Evolutionary conservation across 257 asterid species (phyloP).

Genomic region (Solanum rostratum): DNA sequence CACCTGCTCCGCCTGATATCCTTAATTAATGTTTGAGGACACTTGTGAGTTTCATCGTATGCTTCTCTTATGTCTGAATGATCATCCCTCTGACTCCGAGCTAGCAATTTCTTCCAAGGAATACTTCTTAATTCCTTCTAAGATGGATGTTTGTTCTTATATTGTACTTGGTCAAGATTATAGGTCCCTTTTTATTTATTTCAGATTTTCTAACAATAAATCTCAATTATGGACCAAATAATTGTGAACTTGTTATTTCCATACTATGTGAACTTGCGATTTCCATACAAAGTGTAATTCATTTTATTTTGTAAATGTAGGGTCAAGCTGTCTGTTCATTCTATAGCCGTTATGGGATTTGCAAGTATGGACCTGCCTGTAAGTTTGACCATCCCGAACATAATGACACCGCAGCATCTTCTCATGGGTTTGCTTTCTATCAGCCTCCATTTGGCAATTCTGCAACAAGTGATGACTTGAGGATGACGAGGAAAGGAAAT

Average conservation of each 20-base stretch:
- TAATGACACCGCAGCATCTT: conserved; percentile 11
- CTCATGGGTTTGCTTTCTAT: conserved; percentile 8
- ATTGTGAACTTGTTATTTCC: not conserved
- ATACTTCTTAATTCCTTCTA: not conserved
- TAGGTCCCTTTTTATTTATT: not conserved
- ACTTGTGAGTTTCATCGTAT: not conserved
- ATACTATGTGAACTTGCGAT: not conserved
- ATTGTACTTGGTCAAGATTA: not conserved
- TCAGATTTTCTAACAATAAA: not conserved
- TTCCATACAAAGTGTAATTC: not conserved
- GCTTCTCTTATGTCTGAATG: not conserved
- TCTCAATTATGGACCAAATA: not conserved
- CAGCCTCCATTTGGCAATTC: conserved; percentile 7
- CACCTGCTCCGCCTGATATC: not conserved
- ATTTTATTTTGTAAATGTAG: conserved; percentile 21
- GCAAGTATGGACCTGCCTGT: conserved; percentile 92
- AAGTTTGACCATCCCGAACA: conserved; percentile 63
- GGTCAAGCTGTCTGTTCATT: conserved; percentile 70
- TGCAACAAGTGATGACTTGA: conserved; percentile 15
- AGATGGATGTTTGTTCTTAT: not conserved
- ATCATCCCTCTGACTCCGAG: not conserved
- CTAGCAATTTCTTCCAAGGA: not conserved
- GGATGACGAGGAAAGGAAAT: conserved; percentile 24
- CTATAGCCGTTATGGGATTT: conserved; percentile 72
- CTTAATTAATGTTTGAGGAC: not conserved